Percentiles rank a stretch among this genome's conserved stretches.
These are phyloP conservation scores for Pulicaria dysenterica DNA, from an alignment of 129 eudicot genomes.

Conservation along the genomic window DNA sequence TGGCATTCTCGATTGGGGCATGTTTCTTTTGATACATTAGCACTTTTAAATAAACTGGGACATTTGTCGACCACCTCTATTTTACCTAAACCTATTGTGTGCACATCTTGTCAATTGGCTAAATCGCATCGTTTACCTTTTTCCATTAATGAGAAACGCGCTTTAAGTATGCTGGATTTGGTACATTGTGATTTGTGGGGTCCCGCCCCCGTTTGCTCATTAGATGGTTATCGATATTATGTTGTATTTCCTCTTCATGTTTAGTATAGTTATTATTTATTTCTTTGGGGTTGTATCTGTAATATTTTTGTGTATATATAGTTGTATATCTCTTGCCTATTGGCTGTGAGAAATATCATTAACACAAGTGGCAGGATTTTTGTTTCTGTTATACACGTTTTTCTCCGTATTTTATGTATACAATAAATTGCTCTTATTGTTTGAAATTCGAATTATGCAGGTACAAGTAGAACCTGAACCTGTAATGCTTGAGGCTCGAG, in stretches of 20 bases:
- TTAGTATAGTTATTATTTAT: no score
- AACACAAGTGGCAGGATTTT: not conserved
- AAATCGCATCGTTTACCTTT: not conserved
- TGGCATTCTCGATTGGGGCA: not conserved
- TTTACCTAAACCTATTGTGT: no score
- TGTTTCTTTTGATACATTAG: not conserved
- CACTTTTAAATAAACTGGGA: not conserved
- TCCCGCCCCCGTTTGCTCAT: no score
- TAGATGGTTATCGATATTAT: no score
- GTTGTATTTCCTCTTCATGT: no score
- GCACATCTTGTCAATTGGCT: no score
- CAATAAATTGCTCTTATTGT: not conserved
- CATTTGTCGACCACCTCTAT: not conserved
- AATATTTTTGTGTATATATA: no score
- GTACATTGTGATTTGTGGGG: no score
- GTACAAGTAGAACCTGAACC: constrained; percentile 42
- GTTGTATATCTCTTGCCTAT: no score
- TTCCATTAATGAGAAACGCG: not conserved
- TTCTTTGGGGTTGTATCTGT: no score
- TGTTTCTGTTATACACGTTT: not conserved
- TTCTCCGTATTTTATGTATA: not conserved
- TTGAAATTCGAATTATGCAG: constrained; percentile 19
- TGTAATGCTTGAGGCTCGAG: constrained; percentile 44
- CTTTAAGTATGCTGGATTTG: not conserved
- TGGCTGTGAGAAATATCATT: no score